Base-by-base conservation (phyloP, 352 stramenopile genomes). In the Globisporangium ultimum region DNA sequence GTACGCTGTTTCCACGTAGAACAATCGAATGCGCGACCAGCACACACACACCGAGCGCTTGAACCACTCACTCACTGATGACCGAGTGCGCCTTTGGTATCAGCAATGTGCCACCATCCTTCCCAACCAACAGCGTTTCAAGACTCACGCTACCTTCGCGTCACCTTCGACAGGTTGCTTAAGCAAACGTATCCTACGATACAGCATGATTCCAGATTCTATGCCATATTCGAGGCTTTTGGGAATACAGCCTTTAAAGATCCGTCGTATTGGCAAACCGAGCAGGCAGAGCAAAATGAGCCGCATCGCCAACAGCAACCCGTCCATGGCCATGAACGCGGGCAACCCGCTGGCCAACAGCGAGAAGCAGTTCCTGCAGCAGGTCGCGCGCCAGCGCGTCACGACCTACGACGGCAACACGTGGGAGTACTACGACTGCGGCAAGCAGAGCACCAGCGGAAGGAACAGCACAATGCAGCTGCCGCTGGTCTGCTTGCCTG, bases 341-440 rank as follows among this genome's bases (percentile, higher is more conserved):
- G 24, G 58, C n/a, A 64, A 60, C 34, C 52, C 59, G 13, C 59
- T 65, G 13, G 38, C n/a, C 50, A 59, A 52, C 47, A 86, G 68
- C 55, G 77, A 84, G 59, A 71, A 68, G 21, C 62, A 62, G 28
- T 92, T 92, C 63, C 52, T 89, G 60, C 74, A 87, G 67, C 58
- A 74, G 32, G 75, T 80, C 21, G 75, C 83, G 17, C 70, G 75
- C 36, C 83, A 90, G 60, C 78, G 83, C 21, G 68, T 92, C 48
- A 89, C 80, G 8, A 92, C 80, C 17, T 90, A 89, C 56, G 83
- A 92, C 38, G 80, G 76, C 21, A 75, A 88, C 48, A 90, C 77
- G 41, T 92, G 82, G 82, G 75, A 87, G 60, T 90, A 87, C 63
- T 92, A 78, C 56, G 82, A 92, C 67, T 80, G 70, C 47, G 82